Base-by-base conservation (phyloP, 1,284 basidiomycete genomes). In the Melanopsichium pennsylvanicum region DNA sequence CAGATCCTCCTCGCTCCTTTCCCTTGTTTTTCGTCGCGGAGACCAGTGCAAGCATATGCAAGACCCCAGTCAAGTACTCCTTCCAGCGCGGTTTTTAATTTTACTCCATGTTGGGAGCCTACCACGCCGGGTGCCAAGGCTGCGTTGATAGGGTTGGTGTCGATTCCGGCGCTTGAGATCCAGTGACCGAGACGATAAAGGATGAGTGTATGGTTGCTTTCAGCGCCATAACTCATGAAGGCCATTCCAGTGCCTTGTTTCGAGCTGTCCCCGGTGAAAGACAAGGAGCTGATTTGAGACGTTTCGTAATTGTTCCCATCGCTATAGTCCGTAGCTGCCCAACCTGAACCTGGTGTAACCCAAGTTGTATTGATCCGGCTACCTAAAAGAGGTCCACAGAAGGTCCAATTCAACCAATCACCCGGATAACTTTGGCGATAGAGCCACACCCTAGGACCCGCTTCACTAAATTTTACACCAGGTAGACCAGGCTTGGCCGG, bases 271-370 rank as follows among this genome's bases (percentile, higher is more conserved):
- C 57, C 63, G 5, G 33, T 9, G 42, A 29, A 62, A 22, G 46
- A 51, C 12, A 62, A 41, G 19, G 39, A 46, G 21, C 46, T 46
- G 32, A 56, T 27, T 25, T 62, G 59, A 0, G 41, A 39, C 2
- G 41, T 45, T 29, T 62, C 59, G 51, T 50, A 62, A 33, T 62
- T 62, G 59, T 56, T 62, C 3, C 59, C 59, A 38, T 62, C 59
- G 23, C 35, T 40, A 19, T 48, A 62, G 32, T 56, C 51, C 5
- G 45, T 44, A 1, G 15, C 35, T 8, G 52, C 51, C 50, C 50
- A 62, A 4, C 46, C 45, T 5, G 46, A 56, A 8, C 57, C 63
- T 15, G 42, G 52, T 8, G 54, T 54, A 29, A 48, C 48, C 25
- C 46, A 67, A 9, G 43, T 51, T 3, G 57, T 48, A 39, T 67